phyloP scores from a whole-genome alignment of 2,329 filamentous ascomycete species.

The Albifimbria verrucaria region DNA sequence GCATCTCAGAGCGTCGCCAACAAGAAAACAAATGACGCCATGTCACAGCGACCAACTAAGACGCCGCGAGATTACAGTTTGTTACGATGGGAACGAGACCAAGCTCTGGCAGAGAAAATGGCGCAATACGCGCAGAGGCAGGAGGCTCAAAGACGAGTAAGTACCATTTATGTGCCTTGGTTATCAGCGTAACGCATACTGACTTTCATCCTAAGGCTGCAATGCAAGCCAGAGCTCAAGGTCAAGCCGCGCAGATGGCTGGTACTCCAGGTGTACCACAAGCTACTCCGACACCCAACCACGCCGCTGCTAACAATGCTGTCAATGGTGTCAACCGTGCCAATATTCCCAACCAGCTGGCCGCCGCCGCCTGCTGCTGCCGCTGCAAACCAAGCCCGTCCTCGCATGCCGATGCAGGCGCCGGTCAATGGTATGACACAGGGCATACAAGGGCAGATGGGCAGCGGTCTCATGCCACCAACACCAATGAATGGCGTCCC shows the following conservation, averaged over 20 bases:
- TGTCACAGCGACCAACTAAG: conserved; percentile 53
- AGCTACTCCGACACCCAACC: conserved; percentile 23
- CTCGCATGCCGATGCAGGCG: conserved; percentile 53
- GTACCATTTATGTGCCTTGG: conserved; percentile 16
- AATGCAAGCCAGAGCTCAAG: conserved; percentile 44
- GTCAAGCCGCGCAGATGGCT: conserved; percentile 42
- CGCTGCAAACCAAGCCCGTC: conserved; percentile 40
- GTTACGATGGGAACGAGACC: conserved; percentile 82
- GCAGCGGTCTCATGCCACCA: conserved; percentile 47
- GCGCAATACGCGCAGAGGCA: conserved; percentile 56
- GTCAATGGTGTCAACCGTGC: conserved; percentile 31
- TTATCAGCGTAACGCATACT: conserved; percentile 11
- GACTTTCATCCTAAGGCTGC: conserved; percentile 31
- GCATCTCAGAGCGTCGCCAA: conserved; percentile 71
- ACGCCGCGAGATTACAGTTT: conserved; percentile 90
- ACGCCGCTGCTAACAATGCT: conserved; percentile 23
- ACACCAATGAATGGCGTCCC: conserved; percentile 63
- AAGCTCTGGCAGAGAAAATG: conserved; percentile 61
- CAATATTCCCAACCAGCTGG: conserved; percentile 42
- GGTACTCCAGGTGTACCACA: conserved; percentile 35
- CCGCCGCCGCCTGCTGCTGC: conserved; percentile 38
- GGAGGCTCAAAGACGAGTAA: conserved; percentile 54
- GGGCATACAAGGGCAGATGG: conserved; percentile 45
- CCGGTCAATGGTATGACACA: conserved; percentile 48
- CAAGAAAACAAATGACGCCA: conserved; percentile 72